Percentiles rank a stretch among this genome's conserved stretches.
phyloP scores from a whole-genome alignment of 345 rosid genomes.

The Nephelium lappaceum region DNA sequence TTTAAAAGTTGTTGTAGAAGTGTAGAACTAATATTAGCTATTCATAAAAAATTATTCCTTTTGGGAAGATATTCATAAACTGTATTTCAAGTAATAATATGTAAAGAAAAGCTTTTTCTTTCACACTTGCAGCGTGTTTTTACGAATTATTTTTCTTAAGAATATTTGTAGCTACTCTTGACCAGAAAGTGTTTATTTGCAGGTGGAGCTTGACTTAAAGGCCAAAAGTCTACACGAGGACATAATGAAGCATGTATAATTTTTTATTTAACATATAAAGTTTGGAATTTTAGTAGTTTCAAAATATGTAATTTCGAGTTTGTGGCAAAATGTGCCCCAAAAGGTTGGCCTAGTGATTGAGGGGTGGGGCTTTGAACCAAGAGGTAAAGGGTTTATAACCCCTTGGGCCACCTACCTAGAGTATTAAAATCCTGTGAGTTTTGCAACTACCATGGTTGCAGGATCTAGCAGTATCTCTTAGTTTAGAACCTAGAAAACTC shows the following conservation, averaged over 20 bases:
- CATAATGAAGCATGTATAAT: conserved; percentile 50
- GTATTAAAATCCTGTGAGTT: too few species aligned
- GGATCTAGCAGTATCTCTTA: neutral
- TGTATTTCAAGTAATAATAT: neutral
- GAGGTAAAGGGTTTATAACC: neutral
- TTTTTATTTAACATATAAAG: conserved; percentile 5
- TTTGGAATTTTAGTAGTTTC: neutral
- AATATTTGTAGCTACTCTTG: neutral
- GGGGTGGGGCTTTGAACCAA: neutral
- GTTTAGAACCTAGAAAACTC: neutral
- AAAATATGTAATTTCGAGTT: neutral
- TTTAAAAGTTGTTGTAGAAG: neutral
- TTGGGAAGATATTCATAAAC: neutral
- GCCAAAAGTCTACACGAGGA: conserved; percentile 52
- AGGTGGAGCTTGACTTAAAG: conserved; percentile 54
- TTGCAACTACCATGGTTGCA: neutral
- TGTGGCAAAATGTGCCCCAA: neutral
- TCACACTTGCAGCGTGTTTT: too few species aligned
- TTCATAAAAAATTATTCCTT: too few species aligned
- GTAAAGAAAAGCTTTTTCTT: too few species aligned
- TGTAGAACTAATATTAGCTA: neutral
- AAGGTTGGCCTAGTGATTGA: neutral
- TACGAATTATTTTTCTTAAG: neutral
- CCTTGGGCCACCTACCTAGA: neutral
- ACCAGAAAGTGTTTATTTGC: conserved; percentile 28